Conservation (phyloP, 306 rosid species). For the Comarum palustre region DNA sequence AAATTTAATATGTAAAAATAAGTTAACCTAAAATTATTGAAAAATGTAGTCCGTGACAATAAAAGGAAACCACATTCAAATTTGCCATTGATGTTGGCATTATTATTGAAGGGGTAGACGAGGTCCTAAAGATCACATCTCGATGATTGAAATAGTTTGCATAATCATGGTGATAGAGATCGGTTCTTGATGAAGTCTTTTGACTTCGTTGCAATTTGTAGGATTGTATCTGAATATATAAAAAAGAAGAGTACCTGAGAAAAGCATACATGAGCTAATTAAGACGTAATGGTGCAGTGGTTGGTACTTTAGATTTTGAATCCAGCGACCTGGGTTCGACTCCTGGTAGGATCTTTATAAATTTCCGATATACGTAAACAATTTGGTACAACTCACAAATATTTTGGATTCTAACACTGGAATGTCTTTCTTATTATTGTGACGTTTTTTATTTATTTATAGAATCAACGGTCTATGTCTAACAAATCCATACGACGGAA, state of each 20-base stretch:
- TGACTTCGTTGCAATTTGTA: too few relatives aligned
- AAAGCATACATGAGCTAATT: not conserved
- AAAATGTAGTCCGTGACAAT: too few relatives aligned
- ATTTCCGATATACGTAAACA: too few relatives aligned
- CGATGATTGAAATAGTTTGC: not conserved
- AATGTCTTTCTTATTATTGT: too few relatives aligned
- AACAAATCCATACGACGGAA: too few relatives aligned
- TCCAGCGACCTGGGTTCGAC: constrained; percentile 76
- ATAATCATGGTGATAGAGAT: not conserved
- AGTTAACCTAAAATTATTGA: too few relatives aligned
- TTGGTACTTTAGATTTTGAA: constrained; percentile 78
- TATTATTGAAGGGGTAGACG: not conserved
- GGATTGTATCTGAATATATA: too few relatives aligned
- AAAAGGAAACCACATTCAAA: not conserved
- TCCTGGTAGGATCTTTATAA: constrained; percentile 52
- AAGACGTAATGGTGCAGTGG: constrained; percentile 48
- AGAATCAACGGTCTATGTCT: not conserved
- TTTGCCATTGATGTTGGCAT: not conserved
- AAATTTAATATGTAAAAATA: too few relatives aligned
- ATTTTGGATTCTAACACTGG: too few relatives aligned
- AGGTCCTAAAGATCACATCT: not conserved
- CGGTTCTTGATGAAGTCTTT: not conserved
- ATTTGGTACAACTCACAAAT: too few relatives aligned
- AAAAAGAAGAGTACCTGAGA: too few relatives aligned
- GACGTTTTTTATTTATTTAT: too few relatives aligned